Evolutionary conservation across 2,329 filamentous ascomycete genomes (phyloP).

Genomic region (Bretziella fagacearum): DNA sequence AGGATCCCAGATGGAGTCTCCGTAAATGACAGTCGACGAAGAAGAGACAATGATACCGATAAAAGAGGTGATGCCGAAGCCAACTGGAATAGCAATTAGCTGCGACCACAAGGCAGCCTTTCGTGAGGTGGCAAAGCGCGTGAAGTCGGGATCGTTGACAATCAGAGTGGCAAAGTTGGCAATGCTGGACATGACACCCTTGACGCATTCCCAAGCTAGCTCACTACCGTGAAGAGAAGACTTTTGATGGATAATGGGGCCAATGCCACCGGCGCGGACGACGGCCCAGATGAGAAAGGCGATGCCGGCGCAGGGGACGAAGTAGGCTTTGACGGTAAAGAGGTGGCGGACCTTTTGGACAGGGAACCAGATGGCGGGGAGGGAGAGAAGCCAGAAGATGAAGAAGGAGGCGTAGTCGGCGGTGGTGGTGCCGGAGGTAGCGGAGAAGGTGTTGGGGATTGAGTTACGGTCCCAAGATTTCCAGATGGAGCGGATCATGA

Average conservation of each 20-base stretch:
- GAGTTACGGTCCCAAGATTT: slow-evolving; percentile 40
- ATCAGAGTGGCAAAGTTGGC: slow-evolving; percentile 85
- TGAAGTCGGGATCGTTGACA: slow-evolving; percentile 66
- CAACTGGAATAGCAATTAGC: slow-evolving; percentile 52
- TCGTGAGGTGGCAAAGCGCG: slow-evolving; percentile 64
- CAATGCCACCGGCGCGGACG: slow-evolving; percentile 63
- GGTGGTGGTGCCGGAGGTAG: slow-evolving; percentile 52
- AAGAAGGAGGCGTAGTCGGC: slow-evolving; percentile 67
- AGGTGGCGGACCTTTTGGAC: slow-evolving; percentile 78
- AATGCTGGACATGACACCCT: slow-evolving; percentile 74
- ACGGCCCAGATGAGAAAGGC: slow-evolving; percentile 80
- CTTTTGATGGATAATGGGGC: slow-evolving; percentile 60
- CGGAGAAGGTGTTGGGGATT: slow-evolving; percentile 50
- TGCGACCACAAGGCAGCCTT: slow-evolving; percentile 67
- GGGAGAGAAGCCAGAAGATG: slow-evolving; percentile 65
- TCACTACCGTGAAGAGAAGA: slow-evolving; percentile 45
- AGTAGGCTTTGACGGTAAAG: slow-evolving; percentile 76
- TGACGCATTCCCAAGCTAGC: slow-evolving; percentile 67
- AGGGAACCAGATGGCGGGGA: slow-evolving; percentile 78
- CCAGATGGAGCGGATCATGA: slow-evolving; percentile 85
- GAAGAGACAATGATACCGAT: slow-evolving; percentile 68
- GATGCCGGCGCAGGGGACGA: slow-evolving; percentile 69
- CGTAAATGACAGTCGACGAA: slow-evolving; percentile 51
- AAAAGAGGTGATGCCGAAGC: slow-evolving; percentile 66
- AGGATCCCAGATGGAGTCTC: slow-evolving; percentile 55